phyloP scores from a whole-genome alignment of 305 asterid genomes.

The Fraxinus ornus region DNA sequence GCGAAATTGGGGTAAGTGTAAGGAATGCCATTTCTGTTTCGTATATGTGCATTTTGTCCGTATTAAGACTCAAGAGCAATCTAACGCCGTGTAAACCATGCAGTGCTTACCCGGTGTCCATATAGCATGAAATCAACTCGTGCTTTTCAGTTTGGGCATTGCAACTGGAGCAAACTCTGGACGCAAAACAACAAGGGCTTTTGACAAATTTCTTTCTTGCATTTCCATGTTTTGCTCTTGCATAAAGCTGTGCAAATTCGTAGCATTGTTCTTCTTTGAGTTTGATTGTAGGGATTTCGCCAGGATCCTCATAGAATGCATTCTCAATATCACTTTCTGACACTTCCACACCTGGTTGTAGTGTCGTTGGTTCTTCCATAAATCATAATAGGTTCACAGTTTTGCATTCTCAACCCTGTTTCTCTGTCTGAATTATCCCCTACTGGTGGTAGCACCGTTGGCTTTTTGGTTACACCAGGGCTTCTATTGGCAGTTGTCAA shows the following conservation, averaged over 20 bases:
- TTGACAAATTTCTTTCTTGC: neutral
- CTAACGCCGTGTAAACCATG: neutral
- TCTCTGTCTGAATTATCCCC: neutral
- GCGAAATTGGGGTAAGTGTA: slow-evolving; percentile 9
- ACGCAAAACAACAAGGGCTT: neutral
- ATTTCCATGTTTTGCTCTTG: neutral
- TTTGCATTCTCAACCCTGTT: neutral
- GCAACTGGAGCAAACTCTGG: slow-evolving; percentile 27
- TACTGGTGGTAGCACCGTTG: no score
- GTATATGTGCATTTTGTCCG: neutral
- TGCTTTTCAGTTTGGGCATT: slow-evolving; percentile 66
- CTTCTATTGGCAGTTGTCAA: no score
- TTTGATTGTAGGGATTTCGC: neutral
- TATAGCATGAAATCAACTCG: slow-evolving; percentile 66
- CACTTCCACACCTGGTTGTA: neutral
- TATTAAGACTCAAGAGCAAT: neutral
- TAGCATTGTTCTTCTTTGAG: neutral
- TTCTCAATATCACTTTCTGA: neutral
- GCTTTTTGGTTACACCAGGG: no score
- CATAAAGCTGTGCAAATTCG: neutral
- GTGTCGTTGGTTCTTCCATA: neutral
- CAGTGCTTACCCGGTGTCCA: slow-evolving; percentile 82
- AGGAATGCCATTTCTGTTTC: neutral
- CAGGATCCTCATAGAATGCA: neutral
- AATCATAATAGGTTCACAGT: neutral